Evolutionary conservation across 768 basidiomycete species (phyloP).

Genomic region (Lepiota venenata): DNA sequence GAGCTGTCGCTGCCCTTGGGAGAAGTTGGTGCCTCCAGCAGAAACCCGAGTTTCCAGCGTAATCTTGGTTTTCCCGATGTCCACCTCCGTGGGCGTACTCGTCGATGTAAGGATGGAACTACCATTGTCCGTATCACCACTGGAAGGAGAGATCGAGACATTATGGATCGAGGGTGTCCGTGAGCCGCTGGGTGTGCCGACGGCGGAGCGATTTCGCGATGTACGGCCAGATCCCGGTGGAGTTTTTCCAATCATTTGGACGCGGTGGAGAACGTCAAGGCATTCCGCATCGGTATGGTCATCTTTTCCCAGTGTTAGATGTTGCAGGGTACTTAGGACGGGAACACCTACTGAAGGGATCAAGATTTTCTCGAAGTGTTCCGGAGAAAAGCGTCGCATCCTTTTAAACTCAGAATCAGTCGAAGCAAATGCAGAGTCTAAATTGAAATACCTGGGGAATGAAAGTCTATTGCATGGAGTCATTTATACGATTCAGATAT

Average conservation of each 20-base stretch:
- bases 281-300: slow-evolving; percentile 82
- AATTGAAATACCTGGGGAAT: slow-evolving; percentile 55
- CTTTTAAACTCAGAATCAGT: slow-evolving; percentile 19
- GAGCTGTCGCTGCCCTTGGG: slow-evolving; percentile 86
- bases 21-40: slow-evolving; percentile 87
- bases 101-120: slow-evolving; percentile 32
- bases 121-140: slow-evolving; percentile 18
- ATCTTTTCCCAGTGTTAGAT: slow-evolving; percentile 27
- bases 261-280: slow-evolving; percentile 75
- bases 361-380: slow-evolving; percentile 70
- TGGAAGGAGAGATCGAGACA: slow-evolving; percentile 6
- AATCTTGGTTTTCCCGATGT: slow-evolving; percentile 47
- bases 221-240: slow-evolving; percentile 44
- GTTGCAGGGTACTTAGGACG: neutral
- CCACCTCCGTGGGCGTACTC: slow-evolving; percentile 50
- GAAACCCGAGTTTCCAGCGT: slow-evolving; percentile 78
- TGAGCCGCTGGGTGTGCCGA: slow-evolving; percentile 44
- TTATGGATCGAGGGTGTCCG: slow-evolving; percentile 37
- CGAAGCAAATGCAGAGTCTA: neutral
- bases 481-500: neutral
- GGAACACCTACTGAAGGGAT: slow-evolving; percentile 55
- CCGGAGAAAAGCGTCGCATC: slow-evolving; percentile 81
- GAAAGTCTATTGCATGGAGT: slow-evolving; percentile 51
- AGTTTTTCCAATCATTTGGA: slow-evolving; percentile 65
- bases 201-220: slow-evolving; percentile 45